Conservation (phyloP, 331 rosid genomes). For the Prunus yedoensis region DNA sequence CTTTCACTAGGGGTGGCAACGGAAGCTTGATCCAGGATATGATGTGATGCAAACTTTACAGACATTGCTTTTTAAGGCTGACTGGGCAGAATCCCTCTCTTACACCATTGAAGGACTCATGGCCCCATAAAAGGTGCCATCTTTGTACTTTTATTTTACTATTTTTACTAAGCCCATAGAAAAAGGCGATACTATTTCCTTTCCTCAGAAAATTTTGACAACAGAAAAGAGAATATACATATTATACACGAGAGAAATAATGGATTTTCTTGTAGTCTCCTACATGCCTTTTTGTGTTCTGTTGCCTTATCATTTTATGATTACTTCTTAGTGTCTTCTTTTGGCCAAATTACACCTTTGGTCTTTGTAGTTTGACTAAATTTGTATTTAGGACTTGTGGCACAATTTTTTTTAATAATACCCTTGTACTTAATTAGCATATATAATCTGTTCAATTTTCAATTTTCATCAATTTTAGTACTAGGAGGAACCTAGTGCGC, state of each 20-base stretch:
- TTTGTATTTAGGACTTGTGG: neutral
- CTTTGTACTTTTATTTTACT: neutral
- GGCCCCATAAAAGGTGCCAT: conserved; percentile 43
- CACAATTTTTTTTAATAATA: no score
- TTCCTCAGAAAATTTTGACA: neutral
- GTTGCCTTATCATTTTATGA: neutral
- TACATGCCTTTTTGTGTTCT: neutral
- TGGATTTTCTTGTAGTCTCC: neutral
- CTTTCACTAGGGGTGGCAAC: conserved; percentile 64
- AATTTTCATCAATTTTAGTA: neutral
- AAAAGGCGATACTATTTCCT: neutral
- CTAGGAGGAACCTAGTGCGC: neutral
- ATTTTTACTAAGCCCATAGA: neutral
- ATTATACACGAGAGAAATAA: neutral
- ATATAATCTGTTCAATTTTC: neutral
- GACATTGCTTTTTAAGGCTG: conserved; percentile 53
- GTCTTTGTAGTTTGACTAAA: neutral
- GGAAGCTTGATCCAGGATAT: conserved; percentile 73
- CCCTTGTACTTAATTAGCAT: neutral
- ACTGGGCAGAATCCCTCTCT: conserved; percentile 57
- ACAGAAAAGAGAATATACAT: neutral
- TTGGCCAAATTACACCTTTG: neutral
- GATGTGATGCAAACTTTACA: conserved; percentile 54
- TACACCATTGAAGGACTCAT: conserved; percentile 59
- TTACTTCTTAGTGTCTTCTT: neutral